Conservation (phyloP, 2,329 filamentous ascomycete genomes). For the Volutella citrinella region DNA sequence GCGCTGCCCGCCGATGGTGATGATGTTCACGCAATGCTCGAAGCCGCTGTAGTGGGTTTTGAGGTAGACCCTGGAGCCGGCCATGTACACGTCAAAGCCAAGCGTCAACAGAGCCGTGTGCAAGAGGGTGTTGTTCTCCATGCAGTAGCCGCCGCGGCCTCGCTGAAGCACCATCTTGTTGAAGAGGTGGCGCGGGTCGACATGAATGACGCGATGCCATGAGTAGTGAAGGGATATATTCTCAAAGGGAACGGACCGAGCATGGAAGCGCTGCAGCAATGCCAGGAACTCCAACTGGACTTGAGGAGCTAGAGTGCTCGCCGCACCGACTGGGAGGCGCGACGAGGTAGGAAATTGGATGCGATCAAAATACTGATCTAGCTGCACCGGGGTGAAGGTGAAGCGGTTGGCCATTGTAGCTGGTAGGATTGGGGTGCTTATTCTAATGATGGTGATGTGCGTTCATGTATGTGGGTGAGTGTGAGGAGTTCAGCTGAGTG, state of each 20-base stretch:
- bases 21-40: conserved; percentile 57
- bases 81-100: conserved; percentile 48
- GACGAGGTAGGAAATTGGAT: conserved; percentile 8
- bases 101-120: conserved; percentile 44
- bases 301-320: conserved; percentile 6
- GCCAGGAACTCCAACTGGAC: conserved; percentile 28
- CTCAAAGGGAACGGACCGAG: conserved; percentile 52
- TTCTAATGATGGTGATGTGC: no score
- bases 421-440: no score
- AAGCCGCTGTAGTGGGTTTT: conserved; percentile 14
- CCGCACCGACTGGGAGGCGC: conserved; percentile 4
- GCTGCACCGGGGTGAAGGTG: conserved; percentile 5
- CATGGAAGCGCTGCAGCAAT: conserved; percentile 37
- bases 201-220: conserved; percentile 29
- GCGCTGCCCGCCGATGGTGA: conserved; percentile 45
- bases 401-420: conserved; percentile 5
- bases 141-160: conserved; percentile 47
- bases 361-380: conserved; percentile 14
- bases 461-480: no score
- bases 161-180: conserved; percentile 37
- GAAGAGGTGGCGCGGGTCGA: conserved; percentile 41
- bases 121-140: conserved; percentile 47
- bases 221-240: conserved; percentile 52
- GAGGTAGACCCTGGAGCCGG: conserved; percentile 41
- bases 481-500: no score